A percentile compares a stretch with the other conserved stretches of the same genome.
Conservation (phyloP, 768 basidiomycete species). For the Ramaria sp. region DNA sequence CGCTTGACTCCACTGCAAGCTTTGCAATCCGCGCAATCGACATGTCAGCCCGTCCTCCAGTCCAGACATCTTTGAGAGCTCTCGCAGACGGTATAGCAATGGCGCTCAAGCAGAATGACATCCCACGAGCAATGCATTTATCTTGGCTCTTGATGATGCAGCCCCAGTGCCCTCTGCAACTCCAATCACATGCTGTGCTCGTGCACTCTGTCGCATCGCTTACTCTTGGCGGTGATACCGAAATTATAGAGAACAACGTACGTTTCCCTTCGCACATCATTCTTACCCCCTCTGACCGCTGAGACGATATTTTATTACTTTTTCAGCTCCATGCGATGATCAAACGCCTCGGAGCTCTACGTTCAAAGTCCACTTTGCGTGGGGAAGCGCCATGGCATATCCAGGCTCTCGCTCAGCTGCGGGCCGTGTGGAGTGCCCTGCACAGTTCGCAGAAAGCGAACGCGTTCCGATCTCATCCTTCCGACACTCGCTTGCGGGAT, state of each 20-base stretch:
- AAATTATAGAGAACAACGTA: slow-evolving; percentile 6
- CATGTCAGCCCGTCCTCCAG: background rate
- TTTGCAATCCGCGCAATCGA: too few species aligned
- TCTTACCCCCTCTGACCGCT: background rate
- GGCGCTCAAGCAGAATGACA: background rate
- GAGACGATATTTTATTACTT: background rate
- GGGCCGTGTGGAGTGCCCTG: background rate
- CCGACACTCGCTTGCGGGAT: background rate
- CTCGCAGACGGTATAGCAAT: background rate
- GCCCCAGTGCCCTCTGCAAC: background rate
- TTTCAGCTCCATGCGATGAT: slow-evolving; percentile 5
- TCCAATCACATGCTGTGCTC: slow-evolving; percentile 3
- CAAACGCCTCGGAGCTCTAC: background rate
- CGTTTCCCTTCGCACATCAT: background rate
- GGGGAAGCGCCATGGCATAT: slow-evolving; percentile 4
- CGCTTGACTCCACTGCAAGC: too few species aligned
- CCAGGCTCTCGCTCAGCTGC: slow-evolving; percentile 3
- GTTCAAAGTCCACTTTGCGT: background rate
- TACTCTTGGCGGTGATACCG: slow-evolving; percentile 6
- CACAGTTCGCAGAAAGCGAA: background rate
- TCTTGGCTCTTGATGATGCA: slow-evolving; percentile 7
- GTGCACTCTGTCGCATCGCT: slow-evolving; percentile 6
- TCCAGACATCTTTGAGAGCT: background rate
- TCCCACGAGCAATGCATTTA: slow-evolving; percentile 6
- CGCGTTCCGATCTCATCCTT: background rate